A percentile compares a stretch with the other conserved stretches of the same genome.
These are phyloP conservation scores for Suillus paluster DNA, from an alignment of 768 basidiomycete species.

Conservation along the genomic window DNA sequence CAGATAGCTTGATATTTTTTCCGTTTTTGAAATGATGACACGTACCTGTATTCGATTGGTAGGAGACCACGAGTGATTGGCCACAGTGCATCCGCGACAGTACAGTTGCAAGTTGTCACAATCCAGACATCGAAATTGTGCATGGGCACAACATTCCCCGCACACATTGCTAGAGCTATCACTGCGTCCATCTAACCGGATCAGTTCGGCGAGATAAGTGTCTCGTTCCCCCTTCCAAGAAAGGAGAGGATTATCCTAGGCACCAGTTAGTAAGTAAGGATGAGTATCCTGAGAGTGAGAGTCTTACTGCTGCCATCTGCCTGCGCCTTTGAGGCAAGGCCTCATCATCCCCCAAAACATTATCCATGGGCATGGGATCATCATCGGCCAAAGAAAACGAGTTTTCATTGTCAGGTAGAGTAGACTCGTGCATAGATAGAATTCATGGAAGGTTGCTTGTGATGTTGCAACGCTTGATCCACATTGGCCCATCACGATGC, in stretches of 20 bases:
- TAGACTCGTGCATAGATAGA: no score
- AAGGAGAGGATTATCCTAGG: not conserved
- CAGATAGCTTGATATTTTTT: not conserved
- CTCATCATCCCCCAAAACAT: no score
- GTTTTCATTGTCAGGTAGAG: no score
- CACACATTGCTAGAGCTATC: not conserved
- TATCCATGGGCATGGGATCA: no score
- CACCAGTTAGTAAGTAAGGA: not conserved
- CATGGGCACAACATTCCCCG: not conserved
- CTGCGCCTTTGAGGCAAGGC: no score
- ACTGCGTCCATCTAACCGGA: conserved; percentile 16
- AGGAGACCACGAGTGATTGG: conserved; percentile 10
- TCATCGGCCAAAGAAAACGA: no score
- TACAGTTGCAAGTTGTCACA: conserved; percentile 12
- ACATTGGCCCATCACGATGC: no score
- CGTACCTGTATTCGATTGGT: conserved; percentile 23
- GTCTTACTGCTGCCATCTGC: no score
- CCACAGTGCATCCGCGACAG: conserved; percentile 14
- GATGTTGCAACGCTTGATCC: no score
- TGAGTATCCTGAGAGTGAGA: no score
- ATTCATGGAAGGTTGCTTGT: no score
- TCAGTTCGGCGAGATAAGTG: conserved; percentile 19
- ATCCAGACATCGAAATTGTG: conserved; percentile 18
- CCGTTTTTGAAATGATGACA: not conserved
- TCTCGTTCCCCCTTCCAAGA: not conserved